phyloP scores from a whole-genome alignment of 768 basidiomycete species.

The Hydnum rufescens region DNA sequence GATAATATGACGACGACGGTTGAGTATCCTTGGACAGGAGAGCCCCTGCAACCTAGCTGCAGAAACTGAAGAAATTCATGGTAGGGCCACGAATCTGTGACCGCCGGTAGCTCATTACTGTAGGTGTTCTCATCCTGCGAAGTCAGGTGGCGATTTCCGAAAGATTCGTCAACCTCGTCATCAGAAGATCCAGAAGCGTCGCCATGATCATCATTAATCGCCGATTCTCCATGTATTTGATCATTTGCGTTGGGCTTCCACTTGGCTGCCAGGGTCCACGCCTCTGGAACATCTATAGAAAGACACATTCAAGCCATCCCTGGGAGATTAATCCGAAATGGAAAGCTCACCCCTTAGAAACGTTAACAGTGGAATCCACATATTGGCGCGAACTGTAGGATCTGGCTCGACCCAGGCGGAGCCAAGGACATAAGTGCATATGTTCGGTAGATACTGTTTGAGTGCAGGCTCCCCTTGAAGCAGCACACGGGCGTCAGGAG shows the following conservation, averaged over 20 bases:
- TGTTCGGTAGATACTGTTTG: not conserved
- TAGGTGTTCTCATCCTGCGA: conserved; percentile 8
- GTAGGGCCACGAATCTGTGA: conserved; percentile 23
- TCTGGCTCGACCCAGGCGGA: conserved; percentile 59
- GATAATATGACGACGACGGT: conserved; percentile 61
- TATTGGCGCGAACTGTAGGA: conserved; percentile 36
- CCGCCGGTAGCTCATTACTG: not conserved
- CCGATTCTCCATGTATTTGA: conserved; percentile 15
- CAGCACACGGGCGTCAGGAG: too few relatives aligned
- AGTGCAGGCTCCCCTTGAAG: too few relatives aligned
- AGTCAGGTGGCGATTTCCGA: not conserved
- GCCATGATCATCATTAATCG: conserved; percentile 20
- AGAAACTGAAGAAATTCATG: conserved; percentile 63
- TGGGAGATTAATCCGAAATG: not conserved
- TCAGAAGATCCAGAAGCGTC: conserved; percentile 18
- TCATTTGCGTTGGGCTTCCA: conserved; percentile 2
- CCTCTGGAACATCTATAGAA: conserved; percentile 34
- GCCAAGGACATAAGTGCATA: conserved; percentile 25
- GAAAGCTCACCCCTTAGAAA: conserved; percentile 47
- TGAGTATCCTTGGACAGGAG: conserved; percentile 64
- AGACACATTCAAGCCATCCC: conserved; percentile 4
- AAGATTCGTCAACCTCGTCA: conserved; percentile 18
- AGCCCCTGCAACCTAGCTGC: conserved; percentile 55
- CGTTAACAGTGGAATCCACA: conserved; percentile 51
- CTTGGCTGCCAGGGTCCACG: conserved; percentile 31